Conservation (phyloP, 495 filamentous ascomycete species). For the Aspergillus nanangensis region DNA sequence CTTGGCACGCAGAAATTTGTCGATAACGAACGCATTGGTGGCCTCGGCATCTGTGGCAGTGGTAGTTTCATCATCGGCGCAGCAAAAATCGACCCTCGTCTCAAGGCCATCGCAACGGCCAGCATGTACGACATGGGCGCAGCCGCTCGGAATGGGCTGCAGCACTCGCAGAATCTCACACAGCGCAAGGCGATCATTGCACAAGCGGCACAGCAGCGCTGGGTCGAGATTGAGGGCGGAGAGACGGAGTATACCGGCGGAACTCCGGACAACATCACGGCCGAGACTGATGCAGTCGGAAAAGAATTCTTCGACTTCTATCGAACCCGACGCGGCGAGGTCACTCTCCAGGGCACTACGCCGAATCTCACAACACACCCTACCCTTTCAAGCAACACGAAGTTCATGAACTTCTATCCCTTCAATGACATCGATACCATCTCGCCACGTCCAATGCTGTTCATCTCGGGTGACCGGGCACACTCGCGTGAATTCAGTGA, state of each 20-base stretch:
- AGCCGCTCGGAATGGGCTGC: constrained; percentile 12
- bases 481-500: constrained; percentile 24
- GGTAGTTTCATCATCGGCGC: constrained; percentile 32
- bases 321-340: constrained; percentile 19
- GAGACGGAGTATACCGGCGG: constrained; percentile 13
- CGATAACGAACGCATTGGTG: constrained; percentile 32
- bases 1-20: constrained; percentile 27
- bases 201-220: constrained; percentile 18
- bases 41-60: constrained; percentile 36
- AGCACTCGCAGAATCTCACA: constrained; percentile 9
- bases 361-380: constrained; percentile 17
- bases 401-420: constrained; percentile 25
- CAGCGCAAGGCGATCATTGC: constrained; percentile 14
- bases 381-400: constrained; percentile 14
- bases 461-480: constrained; percentile 23
- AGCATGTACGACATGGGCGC: constrained; percentile 31
- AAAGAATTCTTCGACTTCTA: constrained; percentile 26
- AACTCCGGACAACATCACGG: constrained; percentile 12
- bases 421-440: constrained; percentile 22
- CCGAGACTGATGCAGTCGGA: constrained; percentile 7
- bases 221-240: constrained; percentile 17
- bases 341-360: constrained; percentile 12
- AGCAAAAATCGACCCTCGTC: constrained; percentile 35
- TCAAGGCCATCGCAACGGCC: constrained; percentile 33
- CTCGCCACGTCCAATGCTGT: constrained; percentile 24